Percentiles rank a stretch among this genome's conserved stretches.
phyloP scores from a whole-genome alignment of 495 filamentous ascomycete genomes.

The Penicillium egyptiacum region DNA sequence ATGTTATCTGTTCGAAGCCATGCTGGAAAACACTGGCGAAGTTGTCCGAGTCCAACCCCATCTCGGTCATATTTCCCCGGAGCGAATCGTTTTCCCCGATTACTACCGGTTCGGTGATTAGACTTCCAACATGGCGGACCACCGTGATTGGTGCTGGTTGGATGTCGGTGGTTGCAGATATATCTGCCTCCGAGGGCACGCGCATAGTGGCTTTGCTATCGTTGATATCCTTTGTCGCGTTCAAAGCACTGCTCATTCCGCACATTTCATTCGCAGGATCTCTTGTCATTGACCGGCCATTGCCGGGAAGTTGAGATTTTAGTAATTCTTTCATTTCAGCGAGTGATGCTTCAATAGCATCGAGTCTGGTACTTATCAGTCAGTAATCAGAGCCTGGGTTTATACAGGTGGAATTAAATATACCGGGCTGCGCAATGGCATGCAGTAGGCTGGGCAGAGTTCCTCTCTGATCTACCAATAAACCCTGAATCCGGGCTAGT shows the following conservation, averaged over 20 bases:
- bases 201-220: neutral
- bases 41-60: slow-evolving; percentile 10
- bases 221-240: neutral
- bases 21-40: slow-evolving; percentile 10
- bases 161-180: slow-evolving; percentile 1
- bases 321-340: slow-evolving; percentile 9
- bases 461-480: neutral
- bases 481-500: neutral
- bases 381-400: neutral
- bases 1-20: slow-evolving; percentile 11
- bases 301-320: slow-evolving; percentile 1
- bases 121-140: slow-evolving; percentile 10
- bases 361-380: neutral
- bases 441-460: neutral
- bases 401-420: neutral
- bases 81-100: slow-evolving; percentile 8
- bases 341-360: slow-evolving; percentile 5
- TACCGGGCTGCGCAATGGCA: slow-evolving; percentile 10
- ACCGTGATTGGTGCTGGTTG: slow-evolving; percentile 13
- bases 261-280: neutral
- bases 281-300: neutral
- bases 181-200: neutral
- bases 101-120: slow-evolving; percentile 12
- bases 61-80: slow-evolving; percentile 7
- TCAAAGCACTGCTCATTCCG: neutral